phyloP scores from a whole-genome alignment of 768 basidiomycete genomes.

The Amanita muscaria region DNA sequence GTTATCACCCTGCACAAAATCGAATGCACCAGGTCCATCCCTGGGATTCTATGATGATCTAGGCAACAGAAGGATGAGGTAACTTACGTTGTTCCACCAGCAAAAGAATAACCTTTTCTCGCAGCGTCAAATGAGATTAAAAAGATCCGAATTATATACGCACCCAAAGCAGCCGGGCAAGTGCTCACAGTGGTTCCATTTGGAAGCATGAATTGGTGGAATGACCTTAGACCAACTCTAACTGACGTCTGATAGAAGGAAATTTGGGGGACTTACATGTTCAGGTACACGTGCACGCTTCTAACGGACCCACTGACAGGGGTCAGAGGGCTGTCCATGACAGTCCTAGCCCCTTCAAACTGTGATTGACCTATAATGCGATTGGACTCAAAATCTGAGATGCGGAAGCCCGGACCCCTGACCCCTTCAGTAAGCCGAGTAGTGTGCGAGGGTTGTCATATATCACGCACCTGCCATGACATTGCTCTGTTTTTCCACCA shows the following conservation, averaged over 20 bases:
- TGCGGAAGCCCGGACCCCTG: conserved; percentile 69
- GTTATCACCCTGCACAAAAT: conserved; percentile 71
- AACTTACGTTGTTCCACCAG: conserved; percentile 70
- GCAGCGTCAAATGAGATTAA: conserved; percentile 4
- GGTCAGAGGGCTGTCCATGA: conserved; percentile 46
- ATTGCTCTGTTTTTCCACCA: conserved; percentile 56
- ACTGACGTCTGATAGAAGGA: neutral
- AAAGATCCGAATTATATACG: conserved; percentile 11
- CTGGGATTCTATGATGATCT: conserved; percentile 20
- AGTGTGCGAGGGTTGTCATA: neutral
- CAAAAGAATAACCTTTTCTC: conserved; percentile 57
- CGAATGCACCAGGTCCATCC: conserved; percentile 76
- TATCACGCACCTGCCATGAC: conserved; percentile 52
- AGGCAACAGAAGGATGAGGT: neutral
- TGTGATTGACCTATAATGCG: conserved; percentile 62
- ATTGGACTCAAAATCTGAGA: conserved; percentile 72
- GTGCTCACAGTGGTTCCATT: conserved; percentile 63
- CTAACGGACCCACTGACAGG: conserved; percentile 52
- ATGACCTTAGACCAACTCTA: conserved; percentile 35
- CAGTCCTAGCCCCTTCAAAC: conserved; percentile 54
- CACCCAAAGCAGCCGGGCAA: conserved; percentile 74
- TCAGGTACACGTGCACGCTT: conserved; percentile 61
- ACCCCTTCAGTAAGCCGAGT: neutral
- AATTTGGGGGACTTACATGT: conserved; percentile 42
- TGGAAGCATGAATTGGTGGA: conserved; percentile 50